Evolutionary conservation across 2,329 filamentous ascomycete genomes (phyloP), one percentile per base, ranked within the genome.

Genomic region (Cercospora sp.): DNA sequence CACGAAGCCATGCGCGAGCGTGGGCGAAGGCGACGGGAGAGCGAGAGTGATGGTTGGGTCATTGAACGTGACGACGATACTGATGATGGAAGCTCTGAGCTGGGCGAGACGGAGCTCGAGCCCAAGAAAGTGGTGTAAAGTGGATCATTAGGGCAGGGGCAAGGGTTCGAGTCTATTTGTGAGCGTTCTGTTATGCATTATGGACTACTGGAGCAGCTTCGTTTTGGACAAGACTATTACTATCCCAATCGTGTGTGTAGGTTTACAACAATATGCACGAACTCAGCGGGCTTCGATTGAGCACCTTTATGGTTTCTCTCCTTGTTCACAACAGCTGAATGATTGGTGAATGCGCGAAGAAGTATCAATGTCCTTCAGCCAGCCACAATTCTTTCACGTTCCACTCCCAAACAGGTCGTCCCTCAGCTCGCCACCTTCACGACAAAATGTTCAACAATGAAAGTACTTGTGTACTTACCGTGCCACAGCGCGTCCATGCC

Each of bases 1-100:
- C 86, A 91, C 64, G 91, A 89, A 72, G 93, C 93, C 4, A 96
- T 98, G 91, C 84, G 86, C 73, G 90, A 93, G 78, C 82, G 91
- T n/a, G 90, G 90, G 2, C 86, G 89, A 70, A 84, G 91, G 72
- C 80, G 85, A 65, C 80, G 85, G 65, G 83, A 76, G 67, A 73
- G 73, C 53, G 74, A 75, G 18, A 64, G 62, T 23, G 71, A 73
- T 18, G 75, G 72, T 5, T 71, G 71, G 66, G 73, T 70, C 23
- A 70, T 73, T 48, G 71, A 70, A 3, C 69, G 73, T 23, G 68
- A 69, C 5, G 70, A 72, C 26, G 70, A 72, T 23, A 71, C 70
- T 20, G 69, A 69, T 57, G 70, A 70, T 67, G 60, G 63, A 20
- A 26, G n/a, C 10, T 65, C 67, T 5, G 67, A 68, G 39, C 18